Percentiles rank a stretch among this genome's conserved stretches.
phyloP scores from a whole-genome alignment of 2,329 filamentous ascomycete species.

The Leptographium lundbergii region DNA sequence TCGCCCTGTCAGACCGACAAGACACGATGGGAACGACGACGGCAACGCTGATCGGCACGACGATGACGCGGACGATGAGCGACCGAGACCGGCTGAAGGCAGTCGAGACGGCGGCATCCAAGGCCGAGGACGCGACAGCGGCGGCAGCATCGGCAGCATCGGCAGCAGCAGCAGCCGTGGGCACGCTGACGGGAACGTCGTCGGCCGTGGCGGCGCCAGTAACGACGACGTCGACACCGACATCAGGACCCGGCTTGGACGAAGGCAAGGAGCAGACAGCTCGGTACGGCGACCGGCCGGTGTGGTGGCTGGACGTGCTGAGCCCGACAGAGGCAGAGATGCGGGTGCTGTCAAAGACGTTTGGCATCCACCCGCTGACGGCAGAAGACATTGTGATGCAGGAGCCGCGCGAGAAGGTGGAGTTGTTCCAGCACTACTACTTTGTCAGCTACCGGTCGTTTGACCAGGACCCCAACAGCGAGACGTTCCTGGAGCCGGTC shows the following conservation, averaged over 20 bases:
- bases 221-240: not conserved
- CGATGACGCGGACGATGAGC: not conserved
- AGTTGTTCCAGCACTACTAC: slow-evolving; percentile 94
- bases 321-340: slow-evolving; percentile 89
- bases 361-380: slow-evolving; percentile 90
- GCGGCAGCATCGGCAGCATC: not conserved
- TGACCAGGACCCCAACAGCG: slow-evolving; percentile 81
- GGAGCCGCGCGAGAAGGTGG: slow-evolving; percentile 94
- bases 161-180: not conserved
- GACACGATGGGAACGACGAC: no score
- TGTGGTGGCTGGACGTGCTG: slow-evolving; percentile 93
- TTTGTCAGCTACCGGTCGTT: slow-evolving; percentile 98
- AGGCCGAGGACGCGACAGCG: not conserved
- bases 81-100: not conserved
- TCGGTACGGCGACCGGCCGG: slow-evolving; percentile 67
- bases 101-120: not conserved
- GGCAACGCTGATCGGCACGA: no score
- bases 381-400: slow-evolving; percentile 96
- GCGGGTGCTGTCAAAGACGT: slow-evolving; percentile 83
- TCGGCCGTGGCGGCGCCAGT: not conserved
- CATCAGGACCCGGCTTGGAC: slow-evolving; percentile 1
- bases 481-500: slow-evolving; percentile 85
- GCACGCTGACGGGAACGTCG: not conserved
- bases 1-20: not conserved
- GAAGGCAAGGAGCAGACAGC: slow-evolving; percentile 13